Evolutionary conservation across 75 land plant species (phyloP), one percentile per base, ranked within the genome.

Genomic region (Sequoiadendron giganteum): DNA sequence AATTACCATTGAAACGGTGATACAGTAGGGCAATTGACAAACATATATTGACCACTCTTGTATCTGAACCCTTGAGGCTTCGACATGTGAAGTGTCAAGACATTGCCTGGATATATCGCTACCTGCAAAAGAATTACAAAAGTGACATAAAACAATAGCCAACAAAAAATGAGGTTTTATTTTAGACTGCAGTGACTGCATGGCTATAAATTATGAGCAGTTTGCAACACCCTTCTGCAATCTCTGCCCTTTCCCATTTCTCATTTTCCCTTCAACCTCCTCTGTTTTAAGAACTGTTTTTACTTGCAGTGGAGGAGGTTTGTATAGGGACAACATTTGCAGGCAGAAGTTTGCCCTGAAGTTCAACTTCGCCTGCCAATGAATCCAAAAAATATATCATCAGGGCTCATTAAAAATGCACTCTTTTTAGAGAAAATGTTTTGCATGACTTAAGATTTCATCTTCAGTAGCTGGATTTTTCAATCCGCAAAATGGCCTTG

Each of bases 281-380:
- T 95, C 99, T 5, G 97, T 93, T 39, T 96, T 96, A 58, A 97
- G 87, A 39, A 93, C 86, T 5, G 97, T 96, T 86, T 91, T 89
- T 78, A 97, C 97, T 55, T 94, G 13, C 65, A 97, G 84, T 5
- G 99, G 96, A 1, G 96, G 96, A 16, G 99, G 95, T 86, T 88
- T 93, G 86, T 96, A 97, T 10, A 94, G 83, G 15, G 40, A 36
- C 39, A 16, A 96, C 3, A 92, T 84, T 1, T 96, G 90, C 73
- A 97, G 95, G 82, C 72, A 88, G 76, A 96, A 97, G 79, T 93
- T 89, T 15, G 96, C 96, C 52, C 42, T 89, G 88, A 97, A 97
- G 58, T 89, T 87, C 61, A 97, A 86, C 47, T 97, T 94, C 90
- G 93, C 92, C 95, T 95, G 83, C 83, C 90, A 79, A 85, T 38